Evolutionary conservation across 1,284 basidiomycete genomes (phyloP).

Genomic region (Chalciporus piperatoides): DNA sequence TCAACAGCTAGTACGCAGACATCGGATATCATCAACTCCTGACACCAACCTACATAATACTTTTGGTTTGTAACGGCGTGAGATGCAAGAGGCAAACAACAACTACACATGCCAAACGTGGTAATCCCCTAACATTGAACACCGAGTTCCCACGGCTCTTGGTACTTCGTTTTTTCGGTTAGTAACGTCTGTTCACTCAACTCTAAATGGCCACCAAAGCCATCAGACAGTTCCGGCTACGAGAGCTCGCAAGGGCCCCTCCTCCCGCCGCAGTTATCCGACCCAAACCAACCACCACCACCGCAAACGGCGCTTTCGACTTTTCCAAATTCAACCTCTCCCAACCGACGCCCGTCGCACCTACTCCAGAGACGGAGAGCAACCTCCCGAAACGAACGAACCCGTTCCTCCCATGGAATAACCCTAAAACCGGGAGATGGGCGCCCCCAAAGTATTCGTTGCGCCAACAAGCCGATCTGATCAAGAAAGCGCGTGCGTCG

Average conservation of each 20-base stretch:
- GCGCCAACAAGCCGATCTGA: slow-evolving; percentile 70
- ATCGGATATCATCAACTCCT: too few species aligned
- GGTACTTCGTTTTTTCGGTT: not conserved
- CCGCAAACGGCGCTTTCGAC: slow-evolving; percentile 16
- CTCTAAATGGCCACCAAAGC: slow-evolving; percentile 33
- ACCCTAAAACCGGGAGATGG: slow-evolving; percentile 62
- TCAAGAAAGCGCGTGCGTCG: slow-evolving; percentile 60
- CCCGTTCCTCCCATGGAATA: slow-evolving; percentile 65
- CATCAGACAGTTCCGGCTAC: slow-evolving; percentile 44
- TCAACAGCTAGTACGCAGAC: too few species aligned
- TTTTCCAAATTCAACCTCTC: slow-evolving; percentile 22
- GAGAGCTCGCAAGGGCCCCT: slow-evolving; percentile 39
- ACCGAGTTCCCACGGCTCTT: not conserved
- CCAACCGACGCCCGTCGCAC: slow-evolving; percentile 6
- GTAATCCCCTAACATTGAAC: too few species aligned
- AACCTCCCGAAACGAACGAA: slow-evolving; percentile 38
- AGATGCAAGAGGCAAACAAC: too few species aligned
- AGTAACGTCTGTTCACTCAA: not conserved
- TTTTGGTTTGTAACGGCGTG: too few species aligned
- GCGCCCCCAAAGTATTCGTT: slow-evolving; percentile 64
- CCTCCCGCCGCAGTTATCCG: slow-evolving; percentile 35
- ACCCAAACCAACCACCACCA: slow-evolving; percentile 14
- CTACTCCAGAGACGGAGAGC: slow-evolving; percentile 12
- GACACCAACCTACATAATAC: too few species aligned
- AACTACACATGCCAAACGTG: too few species aligned